These are phyloP conservation scores for Marvania coccoides DNA, from an alignment of 139 green algal species.

Conservation along the genomic window DNA sequence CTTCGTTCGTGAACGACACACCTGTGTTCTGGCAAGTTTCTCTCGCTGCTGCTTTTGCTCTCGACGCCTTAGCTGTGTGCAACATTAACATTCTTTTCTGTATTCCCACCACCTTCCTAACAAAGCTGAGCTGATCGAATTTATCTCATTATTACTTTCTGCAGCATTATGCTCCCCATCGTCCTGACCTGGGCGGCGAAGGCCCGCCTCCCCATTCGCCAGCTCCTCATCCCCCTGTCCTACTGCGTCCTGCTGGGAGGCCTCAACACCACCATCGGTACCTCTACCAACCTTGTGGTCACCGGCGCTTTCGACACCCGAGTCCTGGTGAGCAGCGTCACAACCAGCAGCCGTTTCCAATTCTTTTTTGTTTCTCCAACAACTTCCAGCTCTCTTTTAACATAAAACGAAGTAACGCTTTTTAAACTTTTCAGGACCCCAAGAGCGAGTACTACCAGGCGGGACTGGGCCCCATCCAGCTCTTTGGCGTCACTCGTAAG, in stretches of 20 bases:
- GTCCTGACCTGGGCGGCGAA: slow-evolving; percentile 27
- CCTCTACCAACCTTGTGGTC: slow-evolving; percentile 57
- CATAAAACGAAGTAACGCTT: too few relatives aligned
- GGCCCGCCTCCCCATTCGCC: slow-evolving; percentile 19
- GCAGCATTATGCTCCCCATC: slow-evolving; percentile 38
- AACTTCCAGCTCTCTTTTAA: too few relatives aligned
- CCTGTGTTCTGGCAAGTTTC: slow-evolving; percentile 57
- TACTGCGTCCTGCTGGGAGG: slow-evolving; percentile 52
- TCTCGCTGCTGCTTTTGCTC: too few relatives aligned
- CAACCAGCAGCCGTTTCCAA: too few relatives aligned
- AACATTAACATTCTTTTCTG: too few relatives aligned
- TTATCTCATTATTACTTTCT: too few relatives aligned
- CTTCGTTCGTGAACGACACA: slow-evolving; percentile 59
- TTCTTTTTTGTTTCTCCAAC: too few relatives aligned
- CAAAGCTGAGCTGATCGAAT: too few relatives aligned
- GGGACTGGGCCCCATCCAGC: slow-evolving; percentile 1
- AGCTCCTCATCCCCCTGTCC: slow-evolving; percentile 56
- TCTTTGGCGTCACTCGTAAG: slow-evolving; percentile 30
- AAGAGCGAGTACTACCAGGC: slow-evolving; percentile 25
- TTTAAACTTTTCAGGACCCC: too few relatives aligned
- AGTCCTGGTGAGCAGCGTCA: too few relatives aligned
- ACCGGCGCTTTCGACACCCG: slow-evolving; percentile 24
- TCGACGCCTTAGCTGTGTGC: too few relatives aligned
- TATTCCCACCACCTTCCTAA: too few relatives aligned
- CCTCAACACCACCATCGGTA: slow-evolving; percentile 51